Evolutionary conservation across 768 basidiomycete species (phyloP), one percentile per base, ranked within the genome.

Genomic region (Myochromella boudieri): DNA sequence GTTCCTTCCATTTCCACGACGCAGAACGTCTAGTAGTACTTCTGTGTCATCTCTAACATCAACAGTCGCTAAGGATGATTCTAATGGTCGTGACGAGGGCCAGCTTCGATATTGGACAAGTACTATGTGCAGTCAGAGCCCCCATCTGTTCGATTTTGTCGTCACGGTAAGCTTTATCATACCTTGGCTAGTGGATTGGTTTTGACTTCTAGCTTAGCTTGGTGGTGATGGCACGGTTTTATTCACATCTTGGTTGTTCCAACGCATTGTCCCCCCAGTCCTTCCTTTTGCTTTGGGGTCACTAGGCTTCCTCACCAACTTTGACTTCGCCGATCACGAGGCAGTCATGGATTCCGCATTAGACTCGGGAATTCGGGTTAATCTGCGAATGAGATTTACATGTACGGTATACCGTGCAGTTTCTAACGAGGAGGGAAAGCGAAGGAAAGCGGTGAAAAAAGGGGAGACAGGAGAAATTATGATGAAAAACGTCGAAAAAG

Each of bases 241-340:
- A 12, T 99, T 97, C 71, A 97, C 97, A 4, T 98, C 97, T 3
- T 98, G 97, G 97, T 75, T 99, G 25, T 99, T 99, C 74, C 97
- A 99, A 65, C 84, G 85, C 43, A 92, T 99, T 59, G 97, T 98
- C 12, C 97, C 97, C n/a, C 97, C 97, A 10, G 93, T 98, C 28
- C 85, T 99, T 11, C 85, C 97, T 1, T 99, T 99, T 64, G 95
- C 97, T 1, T 78, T 99, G 21, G 97, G 97, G 34, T 97, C 95
- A 4, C 81, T 99, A 20, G 95, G 97, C 37, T 99, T 99, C 70
- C 86, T 95, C 44, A 98, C 93, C 33, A 97, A 94, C 63, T 98
- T 98, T 61, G 85, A 98, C 72, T 93, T 97, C 64, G 75, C 82
- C 46, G 82, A 97, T 68, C 82, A 95, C 71, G 76, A 84, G 61